Conservation (phyloP, 208 protist species). For the Phytomonas sp. region DNA sequence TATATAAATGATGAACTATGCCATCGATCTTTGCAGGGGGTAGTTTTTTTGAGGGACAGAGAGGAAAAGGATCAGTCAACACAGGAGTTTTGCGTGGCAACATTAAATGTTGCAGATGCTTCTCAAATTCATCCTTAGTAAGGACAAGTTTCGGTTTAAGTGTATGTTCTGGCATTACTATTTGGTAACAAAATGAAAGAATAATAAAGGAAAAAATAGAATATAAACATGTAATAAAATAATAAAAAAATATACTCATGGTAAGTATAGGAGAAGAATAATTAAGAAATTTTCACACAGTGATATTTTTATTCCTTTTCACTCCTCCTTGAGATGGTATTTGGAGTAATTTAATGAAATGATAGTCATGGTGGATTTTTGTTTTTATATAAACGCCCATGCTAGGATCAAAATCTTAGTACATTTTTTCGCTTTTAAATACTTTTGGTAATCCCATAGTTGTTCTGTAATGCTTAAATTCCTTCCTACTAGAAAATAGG, state of each 20-base stretch:
- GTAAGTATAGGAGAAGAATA: background rate
- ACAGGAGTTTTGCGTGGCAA: constrained; percentile 17
- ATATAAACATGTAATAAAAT: background rate
- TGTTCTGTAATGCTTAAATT: no score
- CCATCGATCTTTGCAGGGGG: constrained; percentile 23
- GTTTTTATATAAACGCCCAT: no score
- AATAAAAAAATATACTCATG: background rate
- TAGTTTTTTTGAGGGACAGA: constrained; percentile 32
- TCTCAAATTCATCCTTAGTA: constrained; percentile 50
- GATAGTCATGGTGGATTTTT: no score
- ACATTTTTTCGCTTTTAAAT: background rate
- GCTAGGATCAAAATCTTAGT: no score
- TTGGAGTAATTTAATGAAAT: no score
- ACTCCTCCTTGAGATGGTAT: no score
- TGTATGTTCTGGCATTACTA: background rate
- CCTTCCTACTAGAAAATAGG: no score
- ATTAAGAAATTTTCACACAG: background rate
- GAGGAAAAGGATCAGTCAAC: constrained; percentile 49
- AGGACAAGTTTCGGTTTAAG: background rate
- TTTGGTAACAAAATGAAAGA: constrained; percentile 2
- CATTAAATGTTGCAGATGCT: constrained; percentile 42
- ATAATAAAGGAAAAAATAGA: constrained; percentile 4
- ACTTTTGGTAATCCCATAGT: background rate
- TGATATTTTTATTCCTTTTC: background rate
- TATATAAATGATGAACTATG: constrained; percentile 67